Evolutionary conservation across 2,329 filamentous ascomycete genomes (phyloP).

Genomic region (Sclerotinia sclerotiorum): DNA sequence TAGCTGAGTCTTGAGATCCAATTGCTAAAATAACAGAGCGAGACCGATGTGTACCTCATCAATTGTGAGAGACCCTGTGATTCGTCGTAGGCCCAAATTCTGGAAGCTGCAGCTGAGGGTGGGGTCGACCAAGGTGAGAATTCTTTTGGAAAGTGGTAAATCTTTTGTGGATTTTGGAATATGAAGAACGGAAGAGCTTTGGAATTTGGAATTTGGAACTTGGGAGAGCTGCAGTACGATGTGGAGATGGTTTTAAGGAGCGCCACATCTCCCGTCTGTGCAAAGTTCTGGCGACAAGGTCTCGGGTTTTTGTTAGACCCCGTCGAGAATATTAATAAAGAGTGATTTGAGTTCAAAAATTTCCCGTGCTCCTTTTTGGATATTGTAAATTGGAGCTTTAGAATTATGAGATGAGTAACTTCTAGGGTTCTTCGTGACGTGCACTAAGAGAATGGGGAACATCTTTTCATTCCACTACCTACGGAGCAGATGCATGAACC

Average conservation of each 20-base stretch:
- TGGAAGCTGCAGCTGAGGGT: neutral
- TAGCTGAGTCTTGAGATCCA: neutral
- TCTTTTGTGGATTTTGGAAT: constrained; percentile 2
- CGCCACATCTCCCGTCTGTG: constrained; percentile 8
- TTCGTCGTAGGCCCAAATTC: neutral
- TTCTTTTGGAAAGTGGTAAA: neutral
- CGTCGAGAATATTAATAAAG: neutral
- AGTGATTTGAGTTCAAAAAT: neutral
- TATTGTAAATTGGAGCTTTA: neutral
- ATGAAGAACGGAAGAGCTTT: neutral
- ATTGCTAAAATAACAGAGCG: neutral
- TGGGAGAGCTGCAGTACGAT: constrained; percentile 10
- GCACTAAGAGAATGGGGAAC: constrained; percentile 6
- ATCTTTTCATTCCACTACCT: constrained; percentile 4
- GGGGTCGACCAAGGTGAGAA: constrained; percentile 4
- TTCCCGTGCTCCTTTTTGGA: neutral
- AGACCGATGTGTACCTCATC: neutral
- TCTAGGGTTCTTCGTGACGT: constrained; percentile 3
- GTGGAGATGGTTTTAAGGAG: constrained; percentile 8
- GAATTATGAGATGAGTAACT: neutral
- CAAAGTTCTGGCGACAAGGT: constrained; percentile 9
- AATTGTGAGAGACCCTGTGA: neutral
- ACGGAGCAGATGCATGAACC: neutral
- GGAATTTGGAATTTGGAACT: neutral
- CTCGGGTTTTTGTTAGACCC: neutral